Evolutionary conservation across 768 basidiomycete species (phyloP).

Genomic region (Suillus variegatus): DNA sequence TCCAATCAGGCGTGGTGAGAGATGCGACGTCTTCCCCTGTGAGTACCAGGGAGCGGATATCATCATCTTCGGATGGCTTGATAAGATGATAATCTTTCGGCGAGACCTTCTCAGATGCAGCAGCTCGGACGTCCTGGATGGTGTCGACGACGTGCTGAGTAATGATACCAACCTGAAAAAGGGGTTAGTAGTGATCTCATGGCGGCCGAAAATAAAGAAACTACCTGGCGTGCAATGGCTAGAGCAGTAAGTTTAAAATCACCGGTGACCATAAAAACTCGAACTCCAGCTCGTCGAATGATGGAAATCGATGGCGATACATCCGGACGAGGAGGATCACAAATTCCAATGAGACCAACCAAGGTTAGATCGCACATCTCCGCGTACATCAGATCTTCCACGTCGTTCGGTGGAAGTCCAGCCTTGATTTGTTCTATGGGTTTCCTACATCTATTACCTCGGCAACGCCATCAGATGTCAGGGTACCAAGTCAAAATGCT

Average conservation of each 20-base stretch:
- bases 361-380: slow-evolving; percentile 38
- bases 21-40: slow-evolving; percentile 38
- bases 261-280: slow-evolving; percentile 52
- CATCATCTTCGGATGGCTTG: slow-evolving; percentile 35
- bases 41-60: slow-evolving; percentile 35
- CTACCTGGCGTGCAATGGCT: slow-evolving; percentile 44
- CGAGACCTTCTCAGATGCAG: slow-evolving; percentile 19
- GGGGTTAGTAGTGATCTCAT: neutral
- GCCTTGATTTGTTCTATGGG: slow-evolving; percentile 9
- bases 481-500: neutral
- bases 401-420: slow-evolving; percentile 10
- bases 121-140: slow-evolving; percentile 19
- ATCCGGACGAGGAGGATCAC: slow-evolving; percentile 52
- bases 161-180: slow-evolving; percentile 36
- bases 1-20: slow-evolving; percentile 34
- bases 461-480: neutral
- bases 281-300: slow-evolving; percentile 47
- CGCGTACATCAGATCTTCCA: slow-evolving; percentile 36
- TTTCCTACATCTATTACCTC: slow-evolving; percentile 5
- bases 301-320: slow-evolving; percentile 43
- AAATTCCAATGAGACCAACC: slow-evolving; percentile 49
- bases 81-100: slow-evolving; percentile 16
- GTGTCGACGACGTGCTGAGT: slow-evolving; percentile 33
- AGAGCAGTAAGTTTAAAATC: slow-evolving; percentile 49
- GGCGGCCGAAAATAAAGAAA: slow-evolving; percentile 13